Evolutionary conservation across 2,329 filamentous ascomycete species (phyloP).

Genomic region (Ambrosiella beaveri): DNA sequence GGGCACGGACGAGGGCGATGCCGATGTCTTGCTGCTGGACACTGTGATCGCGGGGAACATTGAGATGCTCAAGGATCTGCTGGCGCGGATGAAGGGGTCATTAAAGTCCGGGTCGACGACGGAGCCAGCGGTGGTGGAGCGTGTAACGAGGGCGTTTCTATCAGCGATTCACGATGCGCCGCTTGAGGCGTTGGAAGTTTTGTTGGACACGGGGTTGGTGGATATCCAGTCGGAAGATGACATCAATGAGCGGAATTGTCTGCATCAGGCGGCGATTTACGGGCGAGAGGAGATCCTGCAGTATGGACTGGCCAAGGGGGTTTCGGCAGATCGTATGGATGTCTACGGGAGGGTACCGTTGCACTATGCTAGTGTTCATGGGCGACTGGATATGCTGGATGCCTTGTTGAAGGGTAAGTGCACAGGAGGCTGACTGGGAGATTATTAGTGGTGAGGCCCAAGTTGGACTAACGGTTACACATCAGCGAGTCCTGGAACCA

Average conservation of each 20-base stretch:
- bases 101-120: slow-evolving; percentile 35
- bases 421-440: neutral
- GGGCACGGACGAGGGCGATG: slow-evolving; percentile 73
- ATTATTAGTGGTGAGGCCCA: neutral
- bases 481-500: slow-evolving; percentile 51
- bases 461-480: neutral
- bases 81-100: slow-evolving; percentile 49
- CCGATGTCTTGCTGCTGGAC: slow-evolving; percentile 75
- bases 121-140: slow-evolving; percentile 44
- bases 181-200: slow-evolving; percentile 52
- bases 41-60: slow-evolving; percentile 70
- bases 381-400: slow-evolving; percentile 67
- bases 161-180: slow-evolving; percentile 77
- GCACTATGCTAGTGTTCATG: slow-evolving; percentile 94
- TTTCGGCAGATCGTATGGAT: slow-evolving; percentile 66
- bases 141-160: slow-evolving; percentile 77
- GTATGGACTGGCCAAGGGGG: slow-evolving; percentile 55
- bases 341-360: slow-evolving; percentile 87
- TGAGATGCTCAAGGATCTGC: slow-evolving; percentile 59
- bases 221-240: slow-evolving; percentile 90
- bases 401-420: slow-evolving; percentile 46
- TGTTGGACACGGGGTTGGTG: slow-evolving; percentile 67
- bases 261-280: slow-evolving; percentile 94
- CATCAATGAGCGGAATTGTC: slow-evolving; percentile 90
- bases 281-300: slow-evolving; percentile 64